These are phyloP conservation scores for Cubamyces lactineus DNA, from an alignment of 768 basidiomycete genomes.

Conservation along the genomic window DNA sequence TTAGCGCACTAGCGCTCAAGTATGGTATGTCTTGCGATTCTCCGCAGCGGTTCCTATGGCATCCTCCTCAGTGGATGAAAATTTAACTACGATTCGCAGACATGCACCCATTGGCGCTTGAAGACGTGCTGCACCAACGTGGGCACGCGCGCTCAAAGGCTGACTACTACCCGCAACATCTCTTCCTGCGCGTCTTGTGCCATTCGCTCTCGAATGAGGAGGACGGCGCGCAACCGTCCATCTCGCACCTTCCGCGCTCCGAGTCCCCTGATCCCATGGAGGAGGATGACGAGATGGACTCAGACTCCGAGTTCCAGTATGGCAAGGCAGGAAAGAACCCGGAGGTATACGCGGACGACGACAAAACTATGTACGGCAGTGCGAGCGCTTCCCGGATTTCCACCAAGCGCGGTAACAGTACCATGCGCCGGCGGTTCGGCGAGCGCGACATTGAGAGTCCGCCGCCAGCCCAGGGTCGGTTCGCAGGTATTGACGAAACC, in stretches of 20 bases:
- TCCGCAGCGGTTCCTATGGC: background rate
- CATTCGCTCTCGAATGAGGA: slow-evolving; percentile 51
- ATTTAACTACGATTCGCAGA: slow-evolving; percentile 39
- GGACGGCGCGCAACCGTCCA: slow-evolving; percentile 18
- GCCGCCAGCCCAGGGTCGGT: slow-evolving; percentile 4
- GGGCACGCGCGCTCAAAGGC: slow-evolving; percentile 63
- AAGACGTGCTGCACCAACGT: slow-evolving; percentile 65
- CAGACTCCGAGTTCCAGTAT: slow-evolving; percentile 31
- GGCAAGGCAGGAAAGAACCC: slow-evolving; percentile 37
- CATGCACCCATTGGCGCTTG: slow-evolving; percentile 71
- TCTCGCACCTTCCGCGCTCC: slow-evolving; percentile 40
- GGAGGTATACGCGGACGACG: slow-evolving; percentile 33
- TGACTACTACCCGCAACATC: slow-evolving; percentile 70
- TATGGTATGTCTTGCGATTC: slow-evolving; percentile 50
- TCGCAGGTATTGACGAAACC: slow-evolving; percentile 13
- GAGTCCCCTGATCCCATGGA: slow-evolving; percentile 34
- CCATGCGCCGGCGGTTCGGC: slow-evolving; percentile 18
- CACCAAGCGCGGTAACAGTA: slow-evolving; percentile 27
- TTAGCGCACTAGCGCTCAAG: slow-evolving; percentile 65
- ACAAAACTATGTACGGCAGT: slow-evolving; percentile 35
- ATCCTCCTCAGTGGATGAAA: no score
- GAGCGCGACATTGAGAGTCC: slow-evolving; percentile 22
- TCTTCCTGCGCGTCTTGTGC: slow-evolving; percentile 70
- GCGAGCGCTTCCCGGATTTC: slow-evolving; percentile 28
- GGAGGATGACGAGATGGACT: slow-evolving; percentile 31